phyloP scores from a whole-genome alignment of 2,329 filamentous ascomycete genomes.

The Westerdykella aurantiaca region DNA sequence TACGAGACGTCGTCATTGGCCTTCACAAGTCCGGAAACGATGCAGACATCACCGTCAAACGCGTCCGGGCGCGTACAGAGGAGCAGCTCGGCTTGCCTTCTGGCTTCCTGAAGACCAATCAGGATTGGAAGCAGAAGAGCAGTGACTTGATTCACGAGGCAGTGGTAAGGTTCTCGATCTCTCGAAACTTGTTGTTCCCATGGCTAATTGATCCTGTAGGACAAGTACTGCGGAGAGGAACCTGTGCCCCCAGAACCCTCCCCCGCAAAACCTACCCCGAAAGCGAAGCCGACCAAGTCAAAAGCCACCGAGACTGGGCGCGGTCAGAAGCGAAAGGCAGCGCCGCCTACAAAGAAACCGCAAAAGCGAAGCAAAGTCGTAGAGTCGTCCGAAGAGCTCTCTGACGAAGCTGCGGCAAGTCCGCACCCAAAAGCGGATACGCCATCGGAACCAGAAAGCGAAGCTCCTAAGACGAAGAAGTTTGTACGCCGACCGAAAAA shows the following conservation, averaged over 20 bases:
- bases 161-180: constrained; percentile 17
- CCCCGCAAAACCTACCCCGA: constrained; percentile 1
- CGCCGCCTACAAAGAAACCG: constrained; percentile 23
- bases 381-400: constrained; percentile 25
- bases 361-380: constrained; percentile 28
- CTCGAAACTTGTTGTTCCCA: background rate
- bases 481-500: constrained; percentile 8
- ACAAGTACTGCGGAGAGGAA: constrained; percentile 25
- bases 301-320: constrained; percentile 11
- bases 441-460: constrained; percentile 22
- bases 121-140: constrained; percentile 53
- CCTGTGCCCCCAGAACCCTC: constrained; percentile 8
- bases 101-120: constrained; percentile 52
- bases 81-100: constrained; percentile 46
- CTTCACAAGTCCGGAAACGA: constrained; percentile 39
- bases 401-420: constrained; percentile 19
- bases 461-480: constrained; percentile 24
- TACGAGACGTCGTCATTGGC: constrained; percentile 39
- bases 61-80: constrained; percentile 50
- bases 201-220: constrained; percentile 12
- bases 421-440: constrained; percentile 6
- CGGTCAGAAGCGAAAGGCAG: constrained; percentile 29
- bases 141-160: constrained; percentile 22
- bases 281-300: constrained; percentile 14
- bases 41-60: constrained; percentile 54